A percentile compares a stretch with the other conserved stretches of the same genome.
phyloP scores from a whole-genome alignment of 192 early-diverging fungal species.

The Backusella psychrophila region DNA sequence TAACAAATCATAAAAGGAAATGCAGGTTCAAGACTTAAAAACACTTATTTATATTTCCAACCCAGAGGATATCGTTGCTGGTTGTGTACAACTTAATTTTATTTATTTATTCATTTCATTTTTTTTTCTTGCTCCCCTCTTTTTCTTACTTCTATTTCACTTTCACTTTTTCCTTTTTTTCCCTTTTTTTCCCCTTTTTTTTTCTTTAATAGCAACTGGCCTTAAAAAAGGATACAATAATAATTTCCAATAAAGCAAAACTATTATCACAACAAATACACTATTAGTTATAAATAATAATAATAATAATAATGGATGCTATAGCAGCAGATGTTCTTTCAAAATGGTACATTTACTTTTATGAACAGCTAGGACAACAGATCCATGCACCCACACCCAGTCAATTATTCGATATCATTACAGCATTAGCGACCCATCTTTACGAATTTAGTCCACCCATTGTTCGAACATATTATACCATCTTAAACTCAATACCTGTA shows the following conservation, averaged over 20 bases:
- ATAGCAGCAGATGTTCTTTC: slow-evolving; percentile 11
- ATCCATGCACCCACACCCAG: slow-evolving; percentile 4
- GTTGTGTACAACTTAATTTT: not conserved
- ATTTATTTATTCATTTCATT: not conserved
- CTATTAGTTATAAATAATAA: not conserved
- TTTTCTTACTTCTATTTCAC: not conserved
- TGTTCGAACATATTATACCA: slow-evolving; percentile 7
- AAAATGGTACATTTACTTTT: slow-evolving; percentile 17
- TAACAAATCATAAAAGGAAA: no score
- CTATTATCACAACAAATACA: not conserved
- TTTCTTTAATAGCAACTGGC: not conserved
- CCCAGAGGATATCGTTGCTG: no score
- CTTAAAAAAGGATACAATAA: not conserved
- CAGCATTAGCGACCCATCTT: not conserved
- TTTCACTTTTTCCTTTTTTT: not conserved
- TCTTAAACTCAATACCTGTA: slow-evolving; percentile 19
- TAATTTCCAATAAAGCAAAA: not conserved
- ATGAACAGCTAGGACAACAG: slow-evolving; percentile 8
- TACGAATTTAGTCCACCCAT: slow-evolving; percentile 13
- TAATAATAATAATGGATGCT: not conserved
- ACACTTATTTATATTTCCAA: not conserved
- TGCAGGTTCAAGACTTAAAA: not conserved
- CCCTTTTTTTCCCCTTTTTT: not conserved
- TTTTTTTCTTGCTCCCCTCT: not conserved
- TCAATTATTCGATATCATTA: not conserved